Base-by-base conservation (phyloP, 2,329 filamentous ascomycete species). In the Trichothecium roseum region DNA sequence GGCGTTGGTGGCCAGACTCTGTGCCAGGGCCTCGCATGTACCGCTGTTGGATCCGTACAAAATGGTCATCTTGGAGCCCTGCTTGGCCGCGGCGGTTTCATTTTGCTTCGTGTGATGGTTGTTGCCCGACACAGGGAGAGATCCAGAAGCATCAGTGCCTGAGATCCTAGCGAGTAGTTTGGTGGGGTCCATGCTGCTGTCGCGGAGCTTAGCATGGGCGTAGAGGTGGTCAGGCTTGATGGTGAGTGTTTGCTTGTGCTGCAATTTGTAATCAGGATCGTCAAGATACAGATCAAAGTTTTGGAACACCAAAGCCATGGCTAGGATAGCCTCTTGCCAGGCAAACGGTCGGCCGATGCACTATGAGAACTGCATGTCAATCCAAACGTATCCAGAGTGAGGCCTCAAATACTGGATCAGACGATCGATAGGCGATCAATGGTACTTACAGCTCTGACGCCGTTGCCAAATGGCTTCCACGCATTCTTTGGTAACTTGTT, bases 1-100 rank as follows among this genome's bases (percentile, higher is more conserved):
- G 1, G 79, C 78, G 46, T 75, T 69, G 8, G 66, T 62, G 1
- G 76, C 76, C 9, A 86, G 52, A 18, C 69, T 63, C 42, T 79
- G 69, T 1, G 81, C 76, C 33, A 86, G 64, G 1, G 75, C 65
- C 52, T 85, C 78, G 51, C 82, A 87, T 2, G 82, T 87, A 1
- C 83, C 82, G 2, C 74, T 76, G 49, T 85, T 84, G 13, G 34
- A 37, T n/a, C 35, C 38, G 28, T 32, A 28, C 7, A 37, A 16
- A n/a, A 40, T 35, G 9, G 36, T 69, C 44, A 88, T 54, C 0
- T 64, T 66, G 38, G 62, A n/a, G 14, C 28, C 16, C 5, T 18
- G 10, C 6, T 18, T 14, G 10, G 4, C 13, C 4, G 22, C 9
- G 8, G 18, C 5, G 32, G 8, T 13, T 4, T 15, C 18, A 17